Base-by-base conservation (phyloP, 208 protist genomes). In the Acanthamoeba quina region DNA sequence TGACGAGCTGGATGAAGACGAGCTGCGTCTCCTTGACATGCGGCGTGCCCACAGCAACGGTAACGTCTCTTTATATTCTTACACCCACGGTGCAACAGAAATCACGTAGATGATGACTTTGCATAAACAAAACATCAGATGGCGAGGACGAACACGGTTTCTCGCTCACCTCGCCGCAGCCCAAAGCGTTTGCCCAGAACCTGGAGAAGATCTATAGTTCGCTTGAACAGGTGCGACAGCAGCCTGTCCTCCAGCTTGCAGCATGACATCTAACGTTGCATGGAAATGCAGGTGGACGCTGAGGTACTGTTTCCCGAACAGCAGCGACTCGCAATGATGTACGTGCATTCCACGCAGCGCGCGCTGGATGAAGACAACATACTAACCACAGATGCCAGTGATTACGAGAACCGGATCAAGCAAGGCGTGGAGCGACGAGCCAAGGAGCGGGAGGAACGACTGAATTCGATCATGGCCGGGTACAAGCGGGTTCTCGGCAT, bases 121-220 rank as follows among this genome's bases (percentile, higher is more conserved):
- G 44, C 10, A 49, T 7, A 19, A 24, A 15, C 56, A 21, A 21
- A 21, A 37, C 11, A 76, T 19, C 44, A 82, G 72, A 82, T 11
- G 11, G 26, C 72, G 72, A 82, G 26, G 72, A 82, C 24, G 72
- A 82, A 0, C 37, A 52, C 17, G 72, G 72, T 11, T 82, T 82
- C 44, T 82, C 72, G 72, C 72, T 82, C 37, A 82, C 41, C 1
- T 56, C 72, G 41, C 72, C 72, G 2, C 72, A 82, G 72, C 72
- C 72, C 34, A 82, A 82, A 29, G 37, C 29, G 5, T 82, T 82
- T 54, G 72, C 72, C 7, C 72, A 82, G 10, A 44, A 82, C 37
- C 72, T 82, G 34, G 72, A 82, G 37, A 82, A 82, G 72, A 82
- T 82, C 72, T 82, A 82, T 41, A 82, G 72, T 21, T 82, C 72